Evolutionary conservation across 108 stramenopile species (phyloP).

Genomic region (Nitzschia palea): DNA sequence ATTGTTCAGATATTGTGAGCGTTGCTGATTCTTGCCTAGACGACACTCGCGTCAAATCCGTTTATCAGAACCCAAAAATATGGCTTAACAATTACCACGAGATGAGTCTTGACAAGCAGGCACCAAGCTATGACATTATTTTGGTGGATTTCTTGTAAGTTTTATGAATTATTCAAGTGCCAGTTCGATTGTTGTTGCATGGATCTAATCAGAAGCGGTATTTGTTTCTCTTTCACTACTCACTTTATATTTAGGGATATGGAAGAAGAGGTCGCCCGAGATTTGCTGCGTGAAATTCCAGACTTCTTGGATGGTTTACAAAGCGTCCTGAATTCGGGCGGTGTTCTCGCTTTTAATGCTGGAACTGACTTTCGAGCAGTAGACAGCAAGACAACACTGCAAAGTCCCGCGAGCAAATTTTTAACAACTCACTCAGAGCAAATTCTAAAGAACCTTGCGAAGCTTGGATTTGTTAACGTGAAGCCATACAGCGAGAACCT

Average conservation of each 20-base stretch:
- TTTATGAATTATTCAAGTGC: not conserved
- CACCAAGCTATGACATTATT: slow-evolving; percentile 8
- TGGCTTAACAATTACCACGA: slow-evolving; percentile 1
- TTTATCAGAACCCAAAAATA: slow-evolving; percentile 39
- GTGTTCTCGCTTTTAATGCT: slow-evolving; percentile 51
- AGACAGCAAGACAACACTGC: not conserved
- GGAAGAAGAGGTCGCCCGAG: slow-evolving; percentile 28
- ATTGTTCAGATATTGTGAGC: slow-evolving; percentile 60
- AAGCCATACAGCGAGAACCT: slow-evolving; percentile 27
- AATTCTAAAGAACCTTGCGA: slow-evolving; percentile 3
- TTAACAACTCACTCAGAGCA: not conserved
- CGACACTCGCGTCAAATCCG: slow-evolving; percentile 62
- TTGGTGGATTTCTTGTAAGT: slow-evolving; percentile 26
- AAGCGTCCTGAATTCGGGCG: slow-evolving; percentile 41
- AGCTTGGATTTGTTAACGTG: slow-evolving; percentile 11
- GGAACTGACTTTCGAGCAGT: slow-evolving; percentile 6
- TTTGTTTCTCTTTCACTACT: not conserved
- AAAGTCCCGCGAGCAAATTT: not conserved
- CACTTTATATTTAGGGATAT: slow-evolving; percentile 3
- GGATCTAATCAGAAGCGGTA: no score
- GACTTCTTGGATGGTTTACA: slow-evolving; percentile 40
- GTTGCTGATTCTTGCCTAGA: slow-evolving; percentile 54
- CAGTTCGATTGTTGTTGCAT: no score
- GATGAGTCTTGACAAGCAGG: not conserved
- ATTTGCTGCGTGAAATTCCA: slow-evolving; percentile 28